These are phyloP conservation scores for Lichtheimia corymbifera DNA, from an alignment of 371 early-diverging fungal genomes.

Conservation along the genomic window DNA sequence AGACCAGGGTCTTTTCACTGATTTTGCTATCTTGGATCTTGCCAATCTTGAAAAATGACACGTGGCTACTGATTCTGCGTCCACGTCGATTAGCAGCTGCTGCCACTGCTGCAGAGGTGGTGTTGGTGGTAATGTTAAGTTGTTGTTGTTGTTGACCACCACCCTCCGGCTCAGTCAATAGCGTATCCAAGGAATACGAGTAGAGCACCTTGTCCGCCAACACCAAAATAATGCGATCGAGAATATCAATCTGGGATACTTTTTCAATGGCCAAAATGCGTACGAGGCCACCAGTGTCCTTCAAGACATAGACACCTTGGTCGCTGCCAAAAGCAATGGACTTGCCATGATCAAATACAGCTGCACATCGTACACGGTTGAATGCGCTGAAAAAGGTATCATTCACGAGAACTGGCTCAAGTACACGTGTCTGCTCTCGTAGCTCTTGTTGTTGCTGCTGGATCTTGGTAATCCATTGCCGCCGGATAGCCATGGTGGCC, in stretches of 20 bases:
- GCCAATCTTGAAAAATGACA: slow-evolving; percentile 87
- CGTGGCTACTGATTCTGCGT: slow-evolving; percentile 69
- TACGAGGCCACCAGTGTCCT: slow-evolving; percentile 24
- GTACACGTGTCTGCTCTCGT: slow-evolving; percentile 57
- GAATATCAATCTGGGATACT: slow-evolving; percentile 78
- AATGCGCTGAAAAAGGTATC: slow-evolving; percentile 34
- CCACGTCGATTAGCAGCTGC: slow-evolving; percentile 44
- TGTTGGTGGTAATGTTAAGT: not conserved
- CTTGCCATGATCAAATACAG: slow-evolving; percentile 24
- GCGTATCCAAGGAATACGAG: slow-evolving; percentile 67
- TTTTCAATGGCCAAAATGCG: slow-evolving; percentile 70
- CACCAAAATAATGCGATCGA: slow-evolving; percentile 68
- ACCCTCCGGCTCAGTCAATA: slow-evolving; percentile 25
- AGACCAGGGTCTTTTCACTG: slow-evolving; percentile 50
- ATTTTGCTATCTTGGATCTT: slow-evolving; percentile 60
- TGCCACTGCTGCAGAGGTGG: slow-evolving; percentile 23
- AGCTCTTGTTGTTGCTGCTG: slow-evolving; percentile 68
- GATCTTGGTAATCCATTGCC: slow-evolving; percentile 85
- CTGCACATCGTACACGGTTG: slow-evolving; percentile 40
- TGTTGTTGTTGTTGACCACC: not conserved
- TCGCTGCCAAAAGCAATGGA: slow-evolving; percentile 22
- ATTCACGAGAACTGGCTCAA: slow-evolving; percentile 54
- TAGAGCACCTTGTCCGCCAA: slow-evolving; percentile 78
- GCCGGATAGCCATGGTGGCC: slow-evolving; percentile 68
- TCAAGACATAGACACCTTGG: slow-evolving; percentile 26